Evolutionary conservation across 1,139 yeast species (phyloP), one percentile per base, ranked within the genome.

Genomic region (Sugiyamaella paludigena): DNA sequence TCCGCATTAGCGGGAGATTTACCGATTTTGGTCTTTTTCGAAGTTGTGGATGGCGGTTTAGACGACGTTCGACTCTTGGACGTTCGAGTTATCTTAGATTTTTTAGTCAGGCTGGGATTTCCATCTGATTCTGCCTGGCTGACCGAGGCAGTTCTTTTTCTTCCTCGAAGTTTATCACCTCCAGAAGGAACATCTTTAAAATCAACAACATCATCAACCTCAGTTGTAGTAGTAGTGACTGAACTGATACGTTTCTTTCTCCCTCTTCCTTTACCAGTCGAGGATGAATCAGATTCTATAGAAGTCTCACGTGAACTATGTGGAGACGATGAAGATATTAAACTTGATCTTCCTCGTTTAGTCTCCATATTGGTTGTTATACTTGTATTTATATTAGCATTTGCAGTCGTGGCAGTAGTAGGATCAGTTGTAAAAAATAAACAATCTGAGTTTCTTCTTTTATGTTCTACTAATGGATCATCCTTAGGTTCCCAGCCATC

Each of bases 401-500:
- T 19, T 19, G 24, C 24, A 19, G 3, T 19, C 5, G 24, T 19
- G 5, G 3, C 5, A 19, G 3, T 19, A 19, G 5, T 19, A 19
- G 43, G 50, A 15, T 27, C 42, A 10, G 55, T 45, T 12, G 63
- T 51, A 49, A 75, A 71, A 47, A 80, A 78, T 58, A 75, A 76
- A 58, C 94, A 86, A 24, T 66, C 68, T 0, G 73, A 72, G 7
- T 72, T 67, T 52, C 81, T 69, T 33, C 67, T 65, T 29, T 60
- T 62, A 46, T 69, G 72, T 52, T 67, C 72, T 29, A 43, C 56
- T 2, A 76, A 54, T 0, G 94, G 94, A 52, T 78, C 81, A 65
- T 87, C 95, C 2, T 72, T 72, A 0, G 68, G 65, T 54, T 80
- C 87, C 95, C 95, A 87, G 4, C 81, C 83, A 55, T 83, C 87